These are phyloP conservation scores for Oryza coarctata DNA, from an alignment of 176 grass and related monocot genomes.

Conservation along the genomic window DNA sequence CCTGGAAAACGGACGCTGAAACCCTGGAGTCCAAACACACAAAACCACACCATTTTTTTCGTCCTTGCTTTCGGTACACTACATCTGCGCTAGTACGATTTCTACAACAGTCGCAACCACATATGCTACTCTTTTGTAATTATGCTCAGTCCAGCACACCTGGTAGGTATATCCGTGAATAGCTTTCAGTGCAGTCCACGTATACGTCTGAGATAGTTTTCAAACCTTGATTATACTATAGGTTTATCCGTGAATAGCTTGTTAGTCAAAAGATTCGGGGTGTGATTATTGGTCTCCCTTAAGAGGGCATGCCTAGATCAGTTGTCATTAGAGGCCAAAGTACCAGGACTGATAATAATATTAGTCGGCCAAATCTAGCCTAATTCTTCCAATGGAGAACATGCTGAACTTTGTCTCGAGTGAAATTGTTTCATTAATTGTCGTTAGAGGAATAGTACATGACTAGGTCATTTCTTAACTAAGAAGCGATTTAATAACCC, in stretches of 20 bases:
- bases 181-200: background rate
- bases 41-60: background rate
- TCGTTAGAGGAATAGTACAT: background rate
- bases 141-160: constrained; percentile 3
- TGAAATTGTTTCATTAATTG: background rate
- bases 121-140: background rate
- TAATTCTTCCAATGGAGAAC: constrained; percentile 29
- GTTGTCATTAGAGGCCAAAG: constrained; percentile 22
- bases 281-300: constrained; percentile 8
- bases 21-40: constrained; percentile 29
- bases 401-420: constrained; percentile 31
- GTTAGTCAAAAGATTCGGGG: constrained; percentile 41
- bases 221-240: constrained; percentile 20
- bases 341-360: background rate
- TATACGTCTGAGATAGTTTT: constrained; percentile 49
- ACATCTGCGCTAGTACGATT: background rate
- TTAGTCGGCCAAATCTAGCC: constrained; percentile 41
- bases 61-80: constrained; percentile 17
- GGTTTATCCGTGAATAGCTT: background rate
- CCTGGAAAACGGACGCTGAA: constrained; percentile 24
- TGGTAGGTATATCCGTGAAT: constrained; percentile 4
- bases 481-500: background rate
- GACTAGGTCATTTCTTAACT: background rate
- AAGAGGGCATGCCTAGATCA: background rate
- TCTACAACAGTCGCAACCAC: background rate